Conservation (phyloP, 192 early-diverging fungal species). For the Allomyces javanicus region DNA sequence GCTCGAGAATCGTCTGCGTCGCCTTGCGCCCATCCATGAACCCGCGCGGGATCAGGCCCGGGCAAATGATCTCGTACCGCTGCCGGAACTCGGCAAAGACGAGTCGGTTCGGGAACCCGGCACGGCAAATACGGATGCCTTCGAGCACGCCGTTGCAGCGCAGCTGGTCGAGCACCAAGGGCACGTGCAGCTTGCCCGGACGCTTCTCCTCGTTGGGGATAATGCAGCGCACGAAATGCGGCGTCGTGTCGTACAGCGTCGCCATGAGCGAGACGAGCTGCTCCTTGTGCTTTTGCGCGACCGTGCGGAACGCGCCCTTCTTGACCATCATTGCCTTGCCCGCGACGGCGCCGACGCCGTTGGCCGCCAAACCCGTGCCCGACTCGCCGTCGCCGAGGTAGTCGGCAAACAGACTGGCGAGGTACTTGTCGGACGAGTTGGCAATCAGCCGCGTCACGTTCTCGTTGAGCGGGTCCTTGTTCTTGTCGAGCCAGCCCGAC, state of each 20-base stretch:
- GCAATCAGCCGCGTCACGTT: slow-evolving; percentile 73
- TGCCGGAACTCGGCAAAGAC: slow-evolving; percentile 82
- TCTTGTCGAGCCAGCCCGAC: slow-evolving; percentile 88
- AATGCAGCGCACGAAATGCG: slow-evolving; percentile 94
- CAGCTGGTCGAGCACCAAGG: slow-evolving; percentile 77
- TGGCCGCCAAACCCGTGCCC: not conserved
- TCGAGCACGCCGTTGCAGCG: slow-evolving; percentile 95
- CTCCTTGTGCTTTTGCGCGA: slow-evolving; percentile 86
- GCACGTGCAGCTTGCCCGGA: slow-evolving; percentile 58
- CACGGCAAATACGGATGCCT: slow-evolving; percentile 87
- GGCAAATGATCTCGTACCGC: slow-evolving; percentile 79
- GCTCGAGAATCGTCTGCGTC: slow-evolving; percentile 54
- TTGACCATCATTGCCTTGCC: slow-evolving; percentile 27
- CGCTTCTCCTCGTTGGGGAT: slow-evolving; percentile 82
- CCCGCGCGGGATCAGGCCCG: slow-evolving; percentile 53
- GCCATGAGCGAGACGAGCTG: slow-evolving; percentile 73
- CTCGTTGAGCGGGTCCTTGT: slow-evolving; percentile 96
- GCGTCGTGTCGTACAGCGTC: slow-evolving; percentile 73
- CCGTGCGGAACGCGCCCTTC: slow-evolving; percentile 81
- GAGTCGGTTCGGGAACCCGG: slow-evolving; percentile 85
- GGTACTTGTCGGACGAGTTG: slow-evolving; percentile 54
- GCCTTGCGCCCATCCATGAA: slow-evolving; percentile 82
- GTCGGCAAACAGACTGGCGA: slow-evolving; percentile 66
- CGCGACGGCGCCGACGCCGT: slow-evolving; percentile 5
- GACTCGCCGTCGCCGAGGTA: slow-evolving; percentile 31